Evolutionary conservation across 257 asterid species (phyloP).

Genomic region (Penstemon eatonii): DNA sequence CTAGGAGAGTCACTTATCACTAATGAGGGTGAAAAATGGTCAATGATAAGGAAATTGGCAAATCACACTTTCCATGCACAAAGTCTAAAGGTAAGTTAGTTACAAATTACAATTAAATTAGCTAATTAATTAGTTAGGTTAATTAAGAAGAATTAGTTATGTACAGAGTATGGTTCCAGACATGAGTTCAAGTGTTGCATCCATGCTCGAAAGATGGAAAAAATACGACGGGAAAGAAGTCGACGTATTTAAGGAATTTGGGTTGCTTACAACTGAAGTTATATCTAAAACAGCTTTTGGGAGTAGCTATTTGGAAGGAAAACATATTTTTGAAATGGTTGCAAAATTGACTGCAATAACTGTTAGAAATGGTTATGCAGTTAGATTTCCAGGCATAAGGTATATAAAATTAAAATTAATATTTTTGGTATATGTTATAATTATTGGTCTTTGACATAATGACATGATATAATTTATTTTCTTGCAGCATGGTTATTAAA

Average conservation of each 20-base stretch:
- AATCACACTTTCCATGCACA: conserved; percentile 56
- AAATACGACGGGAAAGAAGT: conserved; percentile 39
- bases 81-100: conserved; percentile 37
- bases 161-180: conserved; percentile 48
- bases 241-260: conserved; percentile 48
- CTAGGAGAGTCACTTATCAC: conserved; percentile 48
- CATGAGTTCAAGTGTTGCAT: conserved; percentile 41
- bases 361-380: conserved; percentile 36
- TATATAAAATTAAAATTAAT: not conserved
- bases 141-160: not conserved
- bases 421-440: too few species aligned
- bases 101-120: not conserved
- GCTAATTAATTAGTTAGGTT: not conserved
- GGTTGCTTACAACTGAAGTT: conserved; percentile 48
- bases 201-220: conserved; percentile 44
- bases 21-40: conserved; percentile 59
- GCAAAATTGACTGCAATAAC: conserved; percentile 34
- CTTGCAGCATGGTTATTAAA: conserved; percentile 35
- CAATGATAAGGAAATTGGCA: conserved; percentile 46
- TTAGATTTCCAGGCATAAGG: conserved; percentile 38
- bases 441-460: not conserved
- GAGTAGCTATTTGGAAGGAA: conserved; percentile 45
- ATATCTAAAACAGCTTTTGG: conserved; percentile 61
- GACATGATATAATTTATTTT: too few species aligned
- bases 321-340: conserved; percentile 47